Conservation (phyloP, 257 asterid species). For the Solanum arcanum region DNA sequence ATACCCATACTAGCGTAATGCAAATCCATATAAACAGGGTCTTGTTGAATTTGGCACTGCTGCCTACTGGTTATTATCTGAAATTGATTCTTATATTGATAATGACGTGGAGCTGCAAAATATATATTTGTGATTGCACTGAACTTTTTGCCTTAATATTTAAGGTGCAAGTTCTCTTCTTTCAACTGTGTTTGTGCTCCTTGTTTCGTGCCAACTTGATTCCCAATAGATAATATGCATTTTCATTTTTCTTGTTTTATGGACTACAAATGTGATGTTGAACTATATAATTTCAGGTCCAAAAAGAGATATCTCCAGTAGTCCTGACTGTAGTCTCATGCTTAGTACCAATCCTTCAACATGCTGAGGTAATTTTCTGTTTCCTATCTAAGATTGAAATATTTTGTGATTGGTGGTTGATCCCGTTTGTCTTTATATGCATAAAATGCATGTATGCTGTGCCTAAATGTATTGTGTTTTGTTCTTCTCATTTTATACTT, state of each 20-base stretch:
- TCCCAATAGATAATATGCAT: not conserved
- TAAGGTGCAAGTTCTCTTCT: not conserved
- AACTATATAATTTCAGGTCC: conserved; percentile 43
- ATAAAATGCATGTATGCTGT: not conserved
- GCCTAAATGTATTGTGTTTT: not conserved
- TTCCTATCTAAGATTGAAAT: not conserved
- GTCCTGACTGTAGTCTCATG: conserved; percentile 68
- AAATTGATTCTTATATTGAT: not conserved
- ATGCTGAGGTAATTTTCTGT: conserved; percentile 60
- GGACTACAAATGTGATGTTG: not conserved
- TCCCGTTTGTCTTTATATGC: not conserved
- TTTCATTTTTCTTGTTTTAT: not conserved
- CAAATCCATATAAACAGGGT: not conserved
- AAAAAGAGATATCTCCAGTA: conserved; percentile 73
- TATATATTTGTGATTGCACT: not conserved
- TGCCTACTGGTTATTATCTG: not conserved
- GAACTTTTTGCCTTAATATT: not conserved
- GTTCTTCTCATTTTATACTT: conserved; percentile 18
- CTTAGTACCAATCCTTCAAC: conserved; percentile 80
- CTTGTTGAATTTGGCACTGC: not conserved
- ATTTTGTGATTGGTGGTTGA: not conserved
- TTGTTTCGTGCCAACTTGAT: not conserved
- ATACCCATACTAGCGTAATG: not conserved
- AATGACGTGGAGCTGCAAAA: not conserved
- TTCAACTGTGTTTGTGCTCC: not conserved